Conservation (phyloP, 495 filamentous ascomycete genomes). For the Diplogelasinospora grovesii region DNA sequence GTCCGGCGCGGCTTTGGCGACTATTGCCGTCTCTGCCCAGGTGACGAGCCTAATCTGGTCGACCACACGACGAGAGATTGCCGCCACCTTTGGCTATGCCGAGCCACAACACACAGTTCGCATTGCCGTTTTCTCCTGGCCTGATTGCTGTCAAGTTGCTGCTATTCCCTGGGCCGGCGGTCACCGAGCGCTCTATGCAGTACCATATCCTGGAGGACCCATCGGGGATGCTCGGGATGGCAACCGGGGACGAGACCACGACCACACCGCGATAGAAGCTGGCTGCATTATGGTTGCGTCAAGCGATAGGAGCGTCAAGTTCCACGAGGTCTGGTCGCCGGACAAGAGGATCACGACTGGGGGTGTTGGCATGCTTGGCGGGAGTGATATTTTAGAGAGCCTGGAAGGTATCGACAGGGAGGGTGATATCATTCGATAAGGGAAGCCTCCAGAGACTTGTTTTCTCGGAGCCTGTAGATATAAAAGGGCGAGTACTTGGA, state of each 20-base stretch:
- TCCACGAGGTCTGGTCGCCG: conserved; percentile 88
- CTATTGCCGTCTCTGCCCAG: conserved; percentile 87
- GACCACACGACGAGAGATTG: conserved; percentile 76
- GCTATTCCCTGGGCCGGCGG: conserved; percentile 84
- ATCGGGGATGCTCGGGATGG: conserved; percentile 11
- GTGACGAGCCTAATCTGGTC: conserved; percentile 93
- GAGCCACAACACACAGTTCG: conserved; percentile 86
- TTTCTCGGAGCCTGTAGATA: too few species aligned
- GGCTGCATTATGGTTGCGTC: conserved; percentile 92
- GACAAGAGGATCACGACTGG: conserved; percentile 49
- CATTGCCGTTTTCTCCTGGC: conserved; percentile 94
- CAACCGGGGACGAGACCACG: conserved; percentile 16
- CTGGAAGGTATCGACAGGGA: conserved; percentile 80
- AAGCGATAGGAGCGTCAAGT: conserved; percentile 90
- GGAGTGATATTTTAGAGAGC: conserved; percentile 81
- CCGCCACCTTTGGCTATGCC: conserved; percentile 91
- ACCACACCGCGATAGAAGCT: conserved; percentile 64
- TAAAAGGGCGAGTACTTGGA: too few species aligned
- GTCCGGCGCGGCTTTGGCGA: conserved; percentile 79
- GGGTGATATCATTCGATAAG: conserved; percentile 52
- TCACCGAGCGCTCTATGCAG: conserved; percentile 69
- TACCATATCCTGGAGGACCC: conserved; percentile 60
- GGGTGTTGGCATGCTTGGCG: conserved; percentile 64
- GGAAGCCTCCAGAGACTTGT: too few species aligned
- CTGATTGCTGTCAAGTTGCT: conserved; percentile 80